phyloP scores from a whole-genome alignment of 2,329 filamentous ascomycete genomes.

The Talaromyces amestolkiae region DNA sequence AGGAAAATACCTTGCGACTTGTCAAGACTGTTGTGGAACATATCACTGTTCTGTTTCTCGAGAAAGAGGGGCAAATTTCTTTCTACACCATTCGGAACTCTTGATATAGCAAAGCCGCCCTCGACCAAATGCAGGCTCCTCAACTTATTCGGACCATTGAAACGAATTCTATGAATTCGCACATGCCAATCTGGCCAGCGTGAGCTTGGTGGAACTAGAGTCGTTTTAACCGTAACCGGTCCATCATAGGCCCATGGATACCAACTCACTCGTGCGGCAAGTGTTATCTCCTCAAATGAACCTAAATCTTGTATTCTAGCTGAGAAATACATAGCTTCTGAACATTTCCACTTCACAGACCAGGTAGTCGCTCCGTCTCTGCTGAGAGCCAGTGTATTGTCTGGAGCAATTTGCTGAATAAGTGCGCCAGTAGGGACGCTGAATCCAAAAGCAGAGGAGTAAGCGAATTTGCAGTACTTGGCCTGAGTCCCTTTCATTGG shows the following conservation, averaged over 20 bases:
- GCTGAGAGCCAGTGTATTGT: constrained; percentile 71
- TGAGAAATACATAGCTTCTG: background rate
- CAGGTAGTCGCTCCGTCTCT: constrained; percentile 76
- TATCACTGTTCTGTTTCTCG: background rate
- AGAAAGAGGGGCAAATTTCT: constrained; percentile 20
- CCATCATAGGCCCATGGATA: background rate
- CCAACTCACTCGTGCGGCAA: background rate
- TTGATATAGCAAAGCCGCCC: constrained; percentile 66
- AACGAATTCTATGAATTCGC: constrained; percentile 29
- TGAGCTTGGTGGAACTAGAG: background rate
- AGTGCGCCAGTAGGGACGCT: constrained; percentile 74
- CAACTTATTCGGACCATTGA: constrained; percentile 63
- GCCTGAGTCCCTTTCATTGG: constrained; percentile 78
- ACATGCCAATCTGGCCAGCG: background rate
- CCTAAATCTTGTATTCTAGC: background rate
- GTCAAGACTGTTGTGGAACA: background rate
- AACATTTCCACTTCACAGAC: constrained; percentile 30
- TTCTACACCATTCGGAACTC: background rate
- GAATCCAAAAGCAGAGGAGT: constrained; percentile 72
- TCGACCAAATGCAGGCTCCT: constrained; percentile 63
- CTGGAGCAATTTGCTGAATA: constrained; percentile 72
- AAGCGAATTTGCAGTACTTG: constrained; percentile 77
- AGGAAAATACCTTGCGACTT: background rate
- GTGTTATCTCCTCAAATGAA: background rate
- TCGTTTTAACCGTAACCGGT: background rate